Base-by-base conservation (phyloP, 768 basidiomycete genomes). In the Pleurotus citrinopileatus region DNA sequence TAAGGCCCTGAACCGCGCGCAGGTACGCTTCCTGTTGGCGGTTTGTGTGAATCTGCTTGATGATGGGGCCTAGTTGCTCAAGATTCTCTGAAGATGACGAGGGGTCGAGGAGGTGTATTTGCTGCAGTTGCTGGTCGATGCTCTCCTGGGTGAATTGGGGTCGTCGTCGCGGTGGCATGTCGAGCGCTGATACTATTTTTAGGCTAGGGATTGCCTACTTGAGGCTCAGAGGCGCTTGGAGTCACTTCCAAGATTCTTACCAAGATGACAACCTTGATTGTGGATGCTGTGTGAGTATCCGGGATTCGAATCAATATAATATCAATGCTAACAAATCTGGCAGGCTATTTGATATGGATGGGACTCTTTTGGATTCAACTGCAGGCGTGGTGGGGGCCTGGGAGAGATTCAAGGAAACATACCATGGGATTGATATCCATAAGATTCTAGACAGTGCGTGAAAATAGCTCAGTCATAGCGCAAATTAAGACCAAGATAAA, bases 51-150 rank as follows among this genome's bases (percentile, higher is more conserved):
- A 97, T 91, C 60, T 94, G 91, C 69, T 93, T 94, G 68, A 98
- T 93, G 29, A 98, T 85, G 27, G 95, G 95, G 22, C 91, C 94
- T 12, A 98, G 85, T 60, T 96, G 92, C 72, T 98, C 95, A 34
- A 97, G 80, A 68, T 97, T 98, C 72, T 97, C 95, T 15, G 91
- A 88, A 36, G 89, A 87, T 1, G 91, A 94, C 0, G 90, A 87
- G 17, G 87, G 81, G 73, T 94, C 91, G 20, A 94, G 82, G 7
- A 94, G 79, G 67, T 94, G 91, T 58, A 94, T 93, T 70, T 94
- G 91, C 66, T 93, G 91, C 8, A 95, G 78, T 68, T 95, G 92
- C 65, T 89, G 85, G 76, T 94, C 90, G 65, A 95, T 89, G 63
- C 76, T 83, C 60, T 92, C 88, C 67, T 89, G 89, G 3, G 87